Base-by-base conservation (phyloP, 2,329 filamentous ascomycete species). In the Ramularia endophylla region DNA sequence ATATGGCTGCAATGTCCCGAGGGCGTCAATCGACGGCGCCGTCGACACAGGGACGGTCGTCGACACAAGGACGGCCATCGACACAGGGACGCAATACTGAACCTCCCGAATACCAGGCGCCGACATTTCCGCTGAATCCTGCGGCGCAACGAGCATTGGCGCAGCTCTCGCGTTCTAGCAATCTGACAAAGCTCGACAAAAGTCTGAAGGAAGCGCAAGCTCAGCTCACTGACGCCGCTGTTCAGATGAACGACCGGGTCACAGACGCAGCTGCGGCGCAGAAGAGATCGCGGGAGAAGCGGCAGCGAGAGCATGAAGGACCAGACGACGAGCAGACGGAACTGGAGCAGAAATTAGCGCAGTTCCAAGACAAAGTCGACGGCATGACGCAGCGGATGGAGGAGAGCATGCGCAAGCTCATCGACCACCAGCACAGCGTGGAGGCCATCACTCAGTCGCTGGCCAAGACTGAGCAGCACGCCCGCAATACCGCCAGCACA, bases 371-470 rank as follows among this genome's bases (percentile, higher is more conserved):
- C 15, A 65, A 69, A 41, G 75, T 80, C 2, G 64, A 71, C 12
- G 58, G 61, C 3, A 63, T 77, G 51, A 82, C 77, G 1, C 58
- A 62, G 19, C 66, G 69, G 37, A 67, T 83, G 55, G 81, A 85
- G 50, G 66, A 72, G 54, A 68, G 65, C 33, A 71, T 83, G 55
- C 70, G 80, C 12, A 64, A 69, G 9, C 60, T 78, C 36, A 74
- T 84, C 44, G 81, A 85, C 60, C 67, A 68, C 7, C 66, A 72
- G 42, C 63, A 70, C 7, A 70, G 66, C 44, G 57, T 76, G 11
- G 59, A 68, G 40, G 55, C 60, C 4, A 56, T 77, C 32, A 63
- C 65, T 20, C 64, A 67, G 9, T 62, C 66, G 2, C 46, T 81
- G 4, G 52, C 57, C 3, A 64, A 65, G 44, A 54, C 78, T 17